Evolutionary conservation across 2,329 filamentous ascomycete species (phyloP), one percentile per base, ranked within the genome.

Genomic region (Stagonosporopsis vannaccii): DNA sequence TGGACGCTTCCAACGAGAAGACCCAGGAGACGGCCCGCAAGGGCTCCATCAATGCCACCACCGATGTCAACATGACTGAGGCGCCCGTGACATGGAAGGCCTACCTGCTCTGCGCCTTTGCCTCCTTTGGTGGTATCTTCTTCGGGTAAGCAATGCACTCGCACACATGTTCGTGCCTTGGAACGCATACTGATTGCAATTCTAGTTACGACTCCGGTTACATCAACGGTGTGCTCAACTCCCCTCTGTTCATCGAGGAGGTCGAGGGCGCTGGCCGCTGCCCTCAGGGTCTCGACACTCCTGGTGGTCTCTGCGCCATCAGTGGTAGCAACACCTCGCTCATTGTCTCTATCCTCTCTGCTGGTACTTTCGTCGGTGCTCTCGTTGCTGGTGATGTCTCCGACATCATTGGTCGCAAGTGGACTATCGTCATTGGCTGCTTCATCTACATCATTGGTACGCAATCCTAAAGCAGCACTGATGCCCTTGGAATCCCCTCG

Each of bases 291-390:
- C 87, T 39, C 75, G 78, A 32, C 33, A 48, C 49, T 26, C 48
- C 44, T 1, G 50, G 52, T 42, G 59, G 61, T 22, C n/a, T 28
- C 25, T 44, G 56, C 56, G 46, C 62, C 52, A 23, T 65, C 57
- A 40, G 36, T 26, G 20, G 33, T 8, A 41, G 32, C 45, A 54
- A 58, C 50, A 58, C 49, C 11, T 58, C 55, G 22, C 79, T 85
- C 59, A 88, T 92, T 51, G 90, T 93, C 48, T 88, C 90, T 19
- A 92, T 94, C 59, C 82, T 95, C 39, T 93, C 90, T 59, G 89
- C 87, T 30, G 91, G 91, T 42, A 94, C 90, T 19, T 86, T 90
- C 63, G 76, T 90, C 50, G 91, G 90, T 42, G 82, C 90, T 26
- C 80, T 94, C 19, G 72, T 87, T 8, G 85, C 89, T 33, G 90